These are phyloP conservation scores for Phaeoacremonium minimum DNA, from an alignment of 2,329 filamentous ascomycete genomes.

Conservation along the genomic window DNA sequence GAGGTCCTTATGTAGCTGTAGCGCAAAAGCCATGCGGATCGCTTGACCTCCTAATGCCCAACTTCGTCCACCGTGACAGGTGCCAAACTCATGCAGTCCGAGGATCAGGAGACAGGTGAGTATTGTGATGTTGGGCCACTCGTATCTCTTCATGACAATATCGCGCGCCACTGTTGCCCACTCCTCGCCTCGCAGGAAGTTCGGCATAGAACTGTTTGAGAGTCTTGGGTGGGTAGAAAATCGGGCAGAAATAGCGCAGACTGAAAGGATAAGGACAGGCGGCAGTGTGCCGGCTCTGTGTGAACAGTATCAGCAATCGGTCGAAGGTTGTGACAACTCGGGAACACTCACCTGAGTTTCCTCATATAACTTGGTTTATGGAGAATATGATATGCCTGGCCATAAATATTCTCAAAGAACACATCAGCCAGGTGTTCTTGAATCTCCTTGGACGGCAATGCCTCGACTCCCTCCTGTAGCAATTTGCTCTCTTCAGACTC, in stretches of 20 bases:
- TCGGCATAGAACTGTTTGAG: conserved; percentile 59
- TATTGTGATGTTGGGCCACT: conserved; percentile 94
- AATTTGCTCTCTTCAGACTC: conserved; percentile 73
- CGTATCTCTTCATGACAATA: conserved; percentile 82
- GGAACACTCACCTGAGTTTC: conserved; percentile 58
- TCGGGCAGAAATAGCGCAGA: conserved; percentile 91
- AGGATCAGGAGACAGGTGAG: conserved; percentile 85
- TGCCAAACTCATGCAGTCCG: conserved; percentile 92
- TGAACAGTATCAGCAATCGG: too few relatives aligned
- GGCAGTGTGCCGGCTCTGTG: conserved; percentile 70
- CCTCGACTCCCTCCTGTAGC: conserved; percentile 76
- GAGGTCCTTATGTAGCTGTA: conserved; percentile 89
- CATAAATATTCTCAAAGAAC: conserved; percentile 94
- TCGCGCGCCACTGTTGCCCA: conserved; percentile 87
- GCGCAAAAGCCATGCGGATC: conserved; percentile 92
- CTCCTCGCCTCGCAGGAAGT: conserved; percentile 82
- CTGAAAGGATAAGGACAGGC: conserved; percentile 85
- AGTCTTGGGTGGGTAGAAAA: conserved; percentile 88
- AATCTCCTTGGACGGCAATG: conserved; percentile 77
- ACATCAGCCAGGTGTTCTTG: conserved; percentile 92
- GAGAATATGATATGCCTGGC: conserved; percentile 88
- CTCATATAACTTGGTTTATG: conserved; percentile 98
- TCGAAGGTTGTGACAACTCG: not conserved
- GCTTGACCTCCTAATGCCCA: conserved; percentile 96
- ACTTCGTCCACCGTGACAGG: conserved; percentile 90